phyloP scores from a whole-genome alignment of 306 rosid genomes.

The Rubus idaeus region DNA sequence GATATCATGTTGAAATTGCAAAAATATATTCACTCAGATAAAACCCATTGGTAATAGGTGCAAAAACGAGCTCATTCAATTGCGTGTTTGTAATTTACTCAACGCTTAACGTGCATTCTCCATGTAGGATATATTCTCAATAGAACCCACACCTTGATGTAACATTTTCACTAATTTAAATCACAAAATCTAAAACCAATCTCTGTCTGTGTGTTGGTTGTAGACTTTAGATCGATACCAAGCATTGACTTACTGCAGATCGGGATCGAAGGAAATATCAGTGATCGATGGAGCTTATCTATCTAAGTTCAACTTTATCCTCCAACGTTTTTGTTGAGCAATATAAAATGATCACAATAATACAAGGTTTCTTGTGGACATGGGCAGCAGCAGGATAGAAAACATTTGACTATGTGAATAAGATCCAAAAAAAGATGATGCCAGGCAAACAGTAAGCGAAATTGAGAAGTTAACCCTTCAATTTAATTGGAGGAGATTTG shows the following conservation, averaged over 20 bases:
- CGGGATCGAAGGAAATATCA: slow-evolving; percentile 3
- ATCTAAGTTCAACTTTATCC: slow-evolving; percentile 2
- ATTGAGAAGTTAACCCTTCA: background rate
- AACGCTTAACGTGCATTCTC: background rate
- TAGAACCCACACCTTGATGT: background rate
- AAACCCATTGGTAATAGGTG: background rate
- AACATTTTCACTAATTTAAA: background rate
- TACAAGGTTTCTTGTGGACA: slow-evolving; percentile 25
- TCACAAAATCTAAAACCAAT: background rate
- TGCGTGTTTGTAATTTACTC: too few relatives aligned
- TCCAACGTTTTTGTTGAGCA: background rate
- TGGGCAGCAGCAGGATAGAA: background rate
- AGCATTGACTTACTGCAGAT: background rate
- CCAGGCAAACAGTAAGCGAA: background rate
- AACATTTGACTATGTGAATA: background rate
- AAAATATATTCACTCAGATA: too few relatives aligned
- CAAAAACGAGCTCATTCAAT: too few relatives aligned
- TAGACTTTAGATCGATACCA: background rate
- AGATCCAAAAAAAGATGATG: slow-evolving; percentile 9
- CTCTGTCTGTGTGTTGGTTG: background rate
- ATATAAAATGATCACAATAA: background rate
- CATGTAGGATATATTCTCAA: background rate
- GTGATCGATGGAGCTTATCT: background rate
- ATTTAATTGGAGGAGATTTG: background rate
- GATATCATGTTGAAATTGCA: too few relatives aligned